Percentiles rank a stretch among this genome's conserved stretches.
phyloP scores from a whole-genome alignment of 192 early-diverging fungal genomes.

The Coemansia nantahalensis region DNA sequence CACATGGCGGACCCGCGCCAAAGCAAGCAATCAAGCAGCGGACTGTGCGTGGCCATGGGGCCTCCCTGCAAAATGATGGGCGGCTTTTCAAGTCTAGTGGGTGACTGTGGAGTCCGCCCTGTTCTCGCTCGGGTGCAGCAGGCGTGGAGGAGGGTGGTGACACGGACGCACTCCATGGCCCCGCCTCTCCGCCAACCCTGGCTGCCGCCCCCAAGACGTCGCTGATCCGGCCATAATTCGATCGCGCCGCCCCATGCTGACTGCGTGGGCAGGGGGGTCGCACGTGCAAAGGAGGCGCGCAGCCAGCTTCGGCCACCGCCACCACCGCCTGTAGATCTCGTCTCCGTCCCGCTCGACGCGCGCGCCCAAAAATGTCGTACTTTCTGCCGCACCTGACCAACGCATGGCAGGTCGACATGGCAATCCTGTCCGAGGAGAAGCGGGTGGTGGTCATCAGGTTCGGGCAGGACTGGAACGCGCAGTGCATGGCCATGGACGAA shows the following conservation, averaged over 20 bases:
- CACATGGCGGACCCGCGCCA: too few species aligned
- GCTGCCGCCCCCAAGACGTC: neutral
- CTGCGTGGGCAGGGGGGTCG: too few species aligned
- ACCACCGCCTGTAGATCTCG: neutral
- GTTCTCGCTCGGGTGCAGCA: too few species aligned
- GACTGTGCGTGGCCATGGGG: too few species aligned
- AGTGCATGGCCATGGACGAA: constrained; percentile 99
- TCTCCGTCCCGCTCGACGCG: neutral
- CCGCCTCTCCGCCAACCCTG: neutral
- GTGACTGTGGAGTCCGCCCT: too few species aligned
- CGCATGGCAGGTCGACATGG: constrained; percentile 98
- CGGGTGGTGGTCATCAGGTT: constrained; percentile 96
- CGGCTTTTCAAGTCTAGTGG: too few species aligned
- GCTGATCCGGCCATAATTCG: constrained; percentile 4
- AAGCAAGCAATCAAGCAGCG: too few species aligned
- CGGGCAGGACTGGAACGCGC: constrained; percentile 94
- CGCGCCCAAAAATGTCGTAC: constrained; percentile 30
- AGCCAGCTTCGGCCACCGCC: too few species aligned
- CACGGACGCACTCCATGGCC: too few species aligned
- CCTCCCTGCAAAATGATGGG: too few species aligned
- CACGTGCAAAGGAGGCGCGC: neutral
- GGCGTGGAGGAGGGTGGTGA: too few species aligned
- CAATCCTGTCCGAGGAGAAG: constrained; percentile 96
- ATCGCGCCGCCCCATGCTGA: neutral
- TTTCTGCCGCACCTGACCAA: constrained; percentile 47